These are phyloP conservation scores for Micractinium sp. DNA, from an alignment of 139 green algal species.

Conservation along the genomic window DNA sequence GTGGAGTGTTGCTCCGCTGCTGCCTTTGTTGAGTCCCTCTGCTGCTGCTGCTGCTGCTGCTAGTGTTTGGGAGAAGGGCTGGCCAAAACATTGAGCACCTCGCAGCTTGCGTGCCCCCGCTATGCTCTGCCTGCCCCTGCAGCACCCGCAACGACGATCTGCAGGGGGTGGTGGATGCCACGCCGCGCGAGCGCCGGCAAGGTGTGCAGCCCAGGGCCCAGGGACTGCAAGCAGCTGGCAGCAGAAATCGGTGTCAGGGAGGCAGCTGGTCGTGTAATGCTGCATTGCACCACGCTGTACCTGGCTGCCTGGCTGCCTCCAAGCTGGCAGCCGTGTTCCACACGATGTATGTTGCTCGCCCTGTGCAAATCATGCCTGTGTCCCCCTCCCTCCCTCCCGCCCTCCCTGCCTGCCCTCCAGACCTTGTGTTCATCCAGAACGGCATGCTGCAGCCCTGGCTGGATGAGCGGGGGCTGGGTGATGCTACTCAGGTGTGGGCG, in stretches of 20 bases:
- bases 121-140: too few species aligned
- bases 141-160: conserved; percentile 91
- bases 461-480: conserved; percentile 76
- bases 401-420: conserved; percentile 51
- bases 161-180: conserved; percentile 74
- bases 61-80: too few species aligned
- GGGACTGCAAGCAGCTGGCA: too few species aligned
- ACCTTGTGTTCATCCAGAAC: conserved; percentile 99
- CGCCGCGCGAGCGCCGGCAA: conserved; percentile 62
- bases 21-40: too few species aligned
- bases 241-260: too few species aligned
- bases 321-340: too few species aligned
- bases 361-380: background rate
- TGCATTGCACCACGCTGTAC: background rate
- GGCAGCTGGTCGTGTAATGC: too few species aligned
- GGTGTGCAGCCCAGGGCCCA: conserved; percentile 32
- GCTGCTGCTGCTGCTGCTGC: too few species aligned
- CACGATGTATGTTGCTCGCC: background rate
- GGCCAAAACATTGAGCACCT: too few species aligned
- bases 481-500: conserved; percentile 85
- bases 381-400: background rate
- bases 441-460: conserved; percentile 98
- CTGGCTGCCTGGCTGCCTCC: background rate
- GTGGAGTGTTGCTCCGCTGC: too few species aligned
- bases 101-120: too few species aligned